Base-by-base conservation (phyloP, 1,139 yeast genomes). In the Kluyveromyces marxianus region DNA sequence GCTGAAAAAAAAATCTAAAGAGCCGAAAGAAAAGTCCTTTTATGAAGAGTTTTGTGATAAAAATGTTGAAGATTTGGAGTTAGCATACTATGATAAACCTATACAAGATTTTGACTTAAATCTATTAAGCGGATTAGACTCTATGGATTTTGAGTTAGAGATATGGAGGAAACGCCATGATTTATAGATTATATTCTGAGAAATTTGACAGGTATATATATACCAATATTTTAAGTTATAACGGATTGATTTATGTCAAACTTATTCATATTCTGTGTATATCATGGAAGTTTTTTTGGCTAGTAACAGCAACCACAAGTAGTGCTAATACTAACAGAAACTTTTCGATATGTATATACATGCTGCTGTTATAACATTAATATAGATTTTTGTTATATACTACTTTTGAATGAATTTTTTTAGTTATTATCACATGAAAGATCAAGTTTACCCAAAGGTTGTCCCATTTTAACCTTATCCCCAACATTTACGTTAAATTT, bases 391-490 rank as follows among this genome's bases (percentile, higher is more conserved):
- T 14, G 21, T 14, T 14, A 14, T 14, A 14, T 14, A 14, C 21
- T 14, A 14, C 21, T 14, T 14, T 14, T 14, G 21, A 14, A 14
- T 14, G 21, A 14, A 14, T 14, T 14, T 14, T 14, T 14, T 24
- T 4, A 24, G 27, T 27, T 10, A n/a, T 58, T 60, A 3, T 66
- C 79, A 25, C 25, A 25, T 49, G 26, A 36, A 36, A 44, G 44
- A 7, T 48, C 51, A 37, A 76, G 68, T 25, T 69, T 69, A 26
- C 97, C 97, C 44, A 92, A 69, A 7, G 79, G 63, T 68, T 92
- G 83, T 25, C 99, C 99, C 75, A 92, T 81, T 62, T 81, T 79
- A 39, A 94, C 92, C 54, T 74, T 76, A 54, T 88, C 83, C 25
- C 95, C 95, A 14, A 76, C 74, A 47, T 76, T 70, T 45, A 90